These are phyloP conservation scores for Gautieria morchelliformis DNA, from an alignment of 768 basidiomycete genomes.

Conservation along the genomic window DNA sequence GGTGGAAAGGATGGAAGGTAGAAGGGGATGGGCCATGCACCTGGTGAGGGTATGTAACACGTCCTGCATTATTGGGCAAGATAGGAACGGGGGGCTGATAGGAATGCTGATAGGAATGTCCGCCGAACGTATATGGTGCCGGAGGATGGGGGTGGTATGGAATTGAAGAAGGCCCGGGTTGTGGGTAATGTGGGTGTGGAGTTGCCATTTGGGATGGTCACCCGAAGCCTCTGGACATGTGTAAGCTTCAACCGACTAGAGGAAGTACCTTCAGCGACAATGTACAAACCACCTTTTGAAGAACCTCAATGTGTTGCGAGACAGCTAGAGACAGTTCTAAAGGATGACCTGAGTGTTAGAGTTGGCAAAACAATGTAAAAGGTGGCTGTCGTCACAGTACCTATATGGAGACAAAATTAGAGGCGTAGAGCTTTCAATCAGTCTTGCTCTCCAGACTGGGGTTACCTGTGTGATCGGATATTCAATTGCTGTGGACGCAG, in stretches of 20 bases:
- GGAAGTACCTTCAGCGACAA: not conserved
- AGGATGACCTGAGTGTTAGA: not conserved
- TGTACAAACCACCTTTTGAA: not conserved
- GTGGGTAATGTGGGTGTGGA: slow-evolving; percentile 23
- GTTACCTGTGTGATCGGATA: not conserved
- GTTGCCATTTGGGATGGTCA: slow-evolving; percentile 17
- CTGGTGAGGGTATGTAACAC: slow-evolving; percentile 13
- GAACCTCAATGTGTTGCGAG: not conserved
- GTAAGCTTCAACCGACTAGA: not conserved
- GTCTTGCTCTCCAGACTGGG: not conserved
- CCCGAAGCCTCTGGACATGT: not conserved
- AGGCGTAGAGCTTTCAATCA: no score
- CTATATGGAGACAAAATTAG: not conserved
- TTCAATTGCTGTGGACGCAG: not conserved
- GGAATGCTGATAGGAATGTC: slow-evolving; percentile 24
- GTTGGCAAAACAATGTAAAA: not conserved
- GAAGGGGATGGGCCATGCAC: slow-evolving; percentile 12
- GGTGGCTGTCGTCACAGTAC: not conserved
- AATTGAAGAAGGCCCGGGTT: slow-evolving; percentile 25
- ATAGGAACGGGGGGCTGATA: slow-evolving; percentile 25
- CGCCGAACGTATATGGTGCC: slow-evolving; percentile 30
- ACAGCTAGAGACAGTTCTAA: not conserved
- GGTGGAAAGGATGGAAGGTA: slow-evolving; percentile 18
- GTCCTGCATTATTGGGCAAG: slow-evolving; percentile 22
- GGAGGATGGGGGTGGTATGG: slow-evolving; percentile 21